Percentiles rank a stretch among this genome's conserved stretches.
These are phyloP conservation scores for Scortechinia acanthostroma DNA, from an alignment of 2,329 filamentous ascomycete species.

Conservation along the genomic window DNA sequence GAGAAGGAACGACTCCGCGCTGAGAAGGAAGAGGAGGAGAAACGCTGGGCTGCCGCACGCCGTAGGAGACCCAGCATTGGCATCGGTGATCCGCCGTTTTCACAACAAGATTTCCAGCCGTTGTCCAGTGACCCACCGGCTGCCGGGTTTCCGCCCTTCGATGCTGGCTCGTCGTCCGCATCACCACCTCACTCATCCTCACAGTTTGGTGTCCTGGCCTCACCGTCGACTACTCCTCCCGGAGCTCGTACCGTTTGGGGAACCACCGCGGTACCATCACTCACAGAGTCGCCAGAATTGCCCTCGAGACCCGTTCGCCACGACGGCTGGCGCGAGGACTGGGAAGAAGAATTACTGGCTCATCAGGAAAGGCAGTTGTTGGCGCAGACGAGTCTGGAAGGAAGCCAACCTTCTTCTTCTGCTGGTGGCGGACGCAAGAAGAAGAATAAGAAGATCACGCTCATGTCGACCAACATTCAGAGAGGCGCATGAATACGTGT, in stretches of 20 bases:
- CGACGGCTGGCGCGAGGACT: constrained; percentile 66
- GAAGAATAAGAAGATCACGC: constrained; percentile 29
- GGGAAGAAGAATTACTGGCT: constrained; percentile 59
- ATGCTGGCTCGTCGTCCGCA: constrained; percentile 29
- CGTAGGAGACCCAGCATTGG: constrained; percentile 44
- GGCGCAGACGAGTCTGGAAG: constrained; percentile 13
- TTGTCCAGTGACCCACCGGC: constrained; percentile 24
- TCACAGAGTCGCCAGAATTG: constrained; percentile 36
- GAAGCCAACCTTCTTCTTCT: constrained; percentile 6
- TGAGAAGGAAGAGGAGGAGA: constrained; percentile 62
- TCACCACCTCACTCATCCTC: constrained; percentile 28
- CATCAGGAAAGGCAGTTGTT: constrained; percentile 41
- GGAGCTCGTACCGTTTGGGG: constrained; percentile 62
- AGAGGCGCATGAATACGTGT: constrained; percentile 36
- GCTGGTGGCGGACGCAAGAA: constrained; percentile 20
- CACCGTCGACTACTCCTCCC: constrained; percentile 58
- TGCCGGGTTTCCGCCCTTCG: constrained; percentile 24
- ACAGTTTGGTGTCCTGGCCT: constrained; percentile 44
- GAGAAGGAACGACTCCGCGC: constrained; percentile 65
- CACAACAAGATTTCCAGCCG: constrained; percentile 34
- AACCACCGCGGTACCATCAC: constrained; percentile 46
- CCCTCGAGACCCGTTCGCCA: constrained; percentile 22
- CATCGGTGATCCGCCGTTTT: constrained; percentile 32
- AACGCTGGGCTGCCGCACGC: constrained; percentile 50
- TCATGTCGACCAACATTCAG: constrained; percentile 28